These are phyloP conservation scores for Phytophthora meadii DNA, from an alignment of 352 stramenopile species.

Conservation along the genomic window DNA sequence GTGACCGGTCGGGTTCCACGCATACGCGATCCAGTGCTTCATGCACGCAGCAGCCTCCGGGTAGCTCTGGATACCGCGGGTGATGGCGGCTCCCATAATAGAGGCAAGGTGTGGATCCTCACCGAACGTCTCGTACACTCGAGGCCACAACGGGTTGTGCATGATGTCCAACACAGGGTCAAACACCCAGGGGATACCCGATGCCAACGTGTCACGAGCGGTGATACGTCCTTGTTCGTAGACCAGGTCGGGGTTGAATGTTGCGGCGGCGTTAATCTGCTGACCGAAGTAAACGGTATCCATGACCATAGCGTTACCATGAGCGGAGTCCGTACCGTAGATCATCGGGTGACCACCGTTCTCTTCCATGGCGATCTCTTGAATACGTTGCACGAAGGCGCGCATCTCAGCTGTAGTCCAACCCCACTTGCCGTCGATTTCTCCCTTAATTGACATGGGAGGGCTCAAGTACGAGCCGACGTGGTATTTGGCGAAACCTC, in stretches of 20 bases:
- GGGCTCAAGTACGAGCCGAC: conserved; percentile 89
- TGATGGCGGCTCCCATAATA: conserved; percentile 82
- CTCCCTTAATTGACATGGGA: conserved; percentile 9
- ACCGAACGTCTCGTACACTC: conserved; percentile 92
- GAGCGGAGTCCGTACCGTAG: conserved; percentile 88
- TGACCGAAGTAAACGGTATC: conserved; percentile 82
- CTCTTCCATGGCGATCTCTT: conserved; percentile 72
- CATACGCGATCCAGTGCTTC: conserved; percentile 89
- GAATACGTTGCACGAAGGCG: conserved; percentile 63
- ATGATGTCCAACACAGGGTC: conserved; percentile 75
- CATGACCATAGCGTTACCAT: conserved; percentile 67
- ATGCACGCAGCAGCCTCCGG: conserved; percentile 67
- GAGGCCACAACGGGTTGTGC: conserved; percentile 79
- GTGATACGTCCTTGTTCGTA: conserved; percentile 48
- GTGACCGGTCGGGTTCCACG: conserved; percentile 67
- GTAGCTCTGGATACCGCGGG: conserved; percentile 71
- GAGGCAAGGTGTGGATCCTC: conserved; percentile 83
- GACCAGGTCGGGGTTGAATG: conserved; percentile 79
- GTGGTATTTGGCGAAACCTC: conserved; percentile 66
- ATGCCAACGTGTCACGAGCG: conserved; percentile 68
- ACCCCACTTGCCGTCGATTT: conserved; percentile 23
- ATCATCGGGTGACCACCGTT: conserved; percentile 68
- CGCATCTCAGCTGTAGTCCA: conserved; percentile 71
- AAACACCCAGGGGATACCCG: conserved; percentile 89
- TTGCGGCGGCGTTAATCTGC: conserved; percentile 77